Evolutionary conservation across 129 eudicot species (phyloP).

Genomic region (Cynara cardunculus): DNA sequence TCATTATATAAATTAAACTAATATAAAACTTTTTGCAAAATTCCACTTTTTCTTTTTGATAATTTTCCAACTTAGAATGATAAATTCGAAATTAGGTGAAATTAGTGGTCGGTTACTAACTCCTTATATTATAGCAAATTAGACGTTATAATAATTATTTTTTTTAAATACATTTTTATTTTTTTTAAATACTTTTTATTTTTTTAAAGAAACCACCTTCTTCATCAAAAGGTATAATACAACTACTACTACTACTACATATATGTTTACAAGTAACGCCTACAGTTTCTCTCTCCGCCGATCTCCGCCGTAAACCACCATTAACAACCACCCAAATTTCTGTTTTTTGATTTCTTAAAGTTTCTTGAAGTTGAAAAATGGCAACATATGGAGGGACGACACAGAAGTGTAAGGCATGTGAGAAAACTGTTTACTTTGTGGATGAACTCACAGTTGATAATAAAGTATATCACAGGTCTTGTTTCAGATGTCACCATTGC

Average conservation of each 20-base stretch:
- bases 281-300: background rate
- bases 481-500: constrained; percentile 99
- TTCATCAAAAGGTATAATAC: background rate
- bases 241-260: background rate
- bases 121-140: background rate
- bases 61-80: background rate
- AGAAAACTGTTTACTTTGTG: constrained; percentile 87
- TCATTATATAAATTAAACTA: no score
- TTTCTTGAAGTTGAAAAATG: constrained; percentile 20
- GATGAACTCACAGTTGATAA: constrained; percentile 88
- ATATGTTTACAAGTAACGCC: background rate
- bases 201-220: background rate
- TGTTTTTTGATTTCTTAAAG: no score
- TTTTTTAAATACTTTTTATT: no score
- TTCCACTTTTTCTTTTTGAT: no score
- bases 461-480: constrained; percentile 75
- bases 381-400: constrained; percentile 78
- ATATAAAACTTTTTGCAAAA: no score
- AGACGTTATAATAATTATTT: background rate
- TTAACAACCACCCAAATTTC: background rate
- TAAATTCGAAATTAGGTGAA: background rate
- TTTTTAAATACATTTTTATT: background rate
- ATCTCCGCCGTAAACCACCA: background rate
- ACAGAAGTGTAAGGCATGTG: constrained; percentile 96
- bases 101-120: background rate